phyloP scores from a whole-genome alignment of 2,329 filamentous ascomycete genomes.

The Alternaria hordeiaustralica region DNA sequence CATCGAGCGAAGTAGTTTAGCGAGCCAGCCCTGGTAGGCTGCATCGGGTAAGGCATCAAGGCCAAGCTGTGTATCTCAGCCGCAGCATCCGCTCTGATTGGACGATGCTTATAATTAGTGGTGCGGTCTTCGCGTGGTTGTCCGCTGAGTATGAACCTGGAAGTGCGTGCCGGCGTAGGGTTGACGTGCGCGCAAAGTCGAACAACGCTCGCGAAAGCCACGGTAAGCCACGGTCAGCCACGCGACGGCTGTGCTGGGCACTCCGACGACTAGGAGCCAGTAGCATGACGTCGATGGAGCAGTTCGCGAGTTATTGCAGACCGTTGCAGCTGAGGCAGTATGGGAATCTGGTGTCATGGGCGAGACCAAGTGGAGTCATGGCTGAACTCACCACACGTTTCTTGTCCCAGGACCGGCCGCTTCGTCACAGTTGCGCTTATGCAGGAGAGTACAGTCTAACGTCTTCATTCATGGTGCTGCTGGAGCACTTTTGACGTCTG shows the following conservation, averaged over 20 bases:
- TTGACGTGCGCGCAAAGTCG: conserved; percentile 19
- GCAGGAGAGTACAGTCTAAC: conserved; percentile 41
- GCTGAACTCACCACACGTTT: conserved; percentile 36
- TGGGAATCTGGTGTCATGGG: conserved; percentile 40
- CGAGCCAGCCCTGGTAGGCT: conserved; percentile 16
- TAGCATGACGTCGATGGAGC: conserved; percentile 37
- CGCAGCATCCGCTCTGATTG: conserved; percentile 34
- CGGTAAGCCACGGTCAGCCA: conserved; percentile 50
- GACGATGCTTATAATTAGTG: conserved; percentile 38
- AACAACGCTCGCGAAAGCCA: conserved; percentile 34
- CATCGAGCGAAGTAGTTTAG: conserved; percentile 30
- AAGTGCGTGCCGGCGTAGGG: conserved; percentile 30
- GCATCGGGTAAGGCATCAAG: conserved; percentile 35
- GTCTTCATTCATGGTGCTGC: conserved; percentile 40
- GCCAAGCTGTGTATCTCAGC: conserved; percentile 26
- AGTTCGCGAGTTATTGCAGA: conserved; percentile 28
- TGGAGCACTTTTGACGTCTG: conserved; percentile 36
- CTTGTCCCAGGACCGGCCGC: conserved; percentile 20
- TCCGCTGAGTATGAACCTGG: conserved; percentile 38
- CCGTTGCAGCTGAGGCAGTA: conserved; percentile 42
- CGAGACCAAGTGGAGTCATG: conserved; percentile 39
- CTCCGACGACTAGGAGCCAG: conserved; percentile 35
- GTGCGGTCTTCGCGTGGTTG: conserved; percentile 40
- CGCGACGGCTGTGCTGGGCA: conserved; percentile 44
- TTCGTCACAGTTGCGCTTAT: conserved; percentile 42